phyloP scores from a whole-genome alignment of 2,329 filamentous ascomycete genomes.

The Lasiodiplodia sp. region DNA sequence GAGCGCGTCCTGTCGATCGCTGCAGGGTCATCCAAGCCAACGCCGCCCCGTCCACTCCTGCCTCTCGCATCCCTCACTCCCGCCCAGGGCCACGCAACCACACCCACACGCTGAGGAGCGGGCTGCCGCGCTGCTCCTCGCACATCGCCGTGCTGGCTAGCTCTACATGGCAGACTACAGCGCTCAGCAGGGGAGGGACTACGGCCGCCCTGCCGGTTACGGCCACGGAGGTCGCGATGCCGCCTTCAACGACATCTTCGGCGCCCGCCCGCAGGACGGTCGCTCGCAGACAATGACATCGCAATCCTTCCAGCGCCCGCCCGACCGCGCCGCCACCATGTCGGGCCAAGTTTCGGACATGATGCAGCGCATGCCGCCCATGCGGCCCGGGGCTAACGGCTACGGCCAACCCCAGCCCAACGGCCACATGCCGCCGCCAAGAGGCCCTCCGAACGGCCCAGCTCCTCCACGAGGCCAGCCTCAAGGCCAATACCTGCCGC shows the following conservation, averaged over 20 bases:
- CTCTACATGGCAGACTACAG: constrained; percentile 68
- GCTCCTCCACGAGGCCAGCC: constrained; percentile 46
- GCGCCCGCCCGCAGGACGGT: constrained; percentile 77
- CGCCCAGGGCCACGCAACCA: constrained; percentile 11
- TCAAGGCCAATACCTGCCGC: constrained; percentile 66
- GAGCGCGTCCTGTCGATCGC: constrained; percentile 26
- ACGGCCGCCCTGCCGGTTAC: constrained; percentile 60
- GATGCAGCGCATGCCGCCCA: constrained; percentile 71
- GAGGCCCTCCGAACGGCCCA: constrained; percentile 45
- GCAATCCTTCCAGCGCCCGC: constrained; percentile 67
- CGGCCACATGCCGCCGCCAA: constrained; percentile 34
- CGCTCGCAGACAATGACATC: constrained; percentile 96
- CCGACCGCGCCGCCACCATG: constrained; percentile 78
- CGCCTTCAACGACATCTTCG: constrained; percentile 96
- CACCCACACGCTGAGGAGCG: constrained; percentile 20
- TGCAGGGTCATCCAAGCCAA: constrained; percentile 25
- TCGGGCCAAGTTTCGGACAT: constrained; percentile 54
- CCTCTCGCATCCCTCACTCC: constrained; percentile 25
- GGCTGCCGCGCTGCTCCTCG: constrained; percentile 28
- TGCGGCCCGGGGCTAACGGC: constrained; percentile 58
- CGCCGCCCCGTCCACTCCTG: constrained; percentile 26
- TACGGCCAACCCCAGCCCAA: constrained; percentile 47
- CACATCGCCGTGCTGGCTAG: constrained; percentile 29
- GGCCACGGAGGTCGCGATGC: constrained; percentile 75
- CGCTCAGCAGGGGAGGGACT: constrained; percentile 67